Conservation (phyloP, 495 filamentous ascomycete species). For the Hypoxylon trugodes region DNA sequence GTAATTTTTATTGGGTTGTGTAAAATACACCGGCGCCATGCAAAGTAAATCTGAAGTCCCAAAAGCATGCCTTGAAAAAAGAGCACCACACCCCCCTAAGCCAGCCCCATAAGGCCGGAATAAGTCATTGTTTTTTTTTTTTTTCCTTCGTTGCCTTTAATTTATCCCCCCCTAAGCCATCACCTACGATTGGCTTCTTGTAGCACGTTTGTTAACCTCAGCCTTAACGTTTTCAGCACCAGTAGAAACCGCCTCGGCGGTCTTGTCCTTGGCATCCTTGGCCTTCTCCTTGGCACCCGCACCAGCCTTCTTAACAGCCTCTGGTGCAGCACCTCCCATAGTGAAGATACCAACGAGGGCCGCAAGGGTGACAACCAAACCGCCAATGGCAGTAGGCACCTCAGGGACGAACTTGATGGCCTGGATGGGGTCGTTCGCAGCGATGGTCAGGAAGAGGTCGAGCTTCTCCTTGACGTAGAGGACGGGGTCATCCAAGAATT, state of each 20-base stretch:
- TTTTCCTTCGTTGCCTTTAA: neutral
- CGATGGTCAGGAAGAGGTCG: constrained; percentile 84
- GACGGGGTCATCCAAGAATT: constrained; percentile 93
- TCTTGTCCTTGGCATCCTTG: constrained; percentile 80
- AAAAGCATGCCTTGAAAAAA: constrained; percentile 32
- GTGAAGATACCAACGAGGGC: constrained; percentile 68
- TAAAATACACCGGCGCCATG: constrained; percentile 38
- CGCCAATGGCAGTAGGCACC: constrained; percentile 80
- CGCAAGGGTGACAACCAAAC: constrained; percentile 72
- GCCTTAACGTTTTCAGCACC: constrained; percentile 72
- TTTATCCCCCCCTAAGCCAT: neutral
- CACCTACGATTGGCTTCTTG: constrained; percentile 49
- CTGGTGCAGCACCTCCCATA: constrained; percentile 51
- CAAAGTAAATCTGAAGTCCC: constrained; percentile 34
- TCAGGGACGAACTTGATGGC: constrained; percentile 93
- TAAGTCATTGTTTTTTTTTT: constrained; percentile 8
- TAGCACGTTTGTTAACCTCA: constrained; percentile 64
- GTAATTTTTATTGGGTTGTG: constrained; percentile 32
- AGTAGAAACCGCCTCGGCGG: constrained; percentile 70
- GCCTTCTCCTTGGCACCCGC: constrained; percentile 78
- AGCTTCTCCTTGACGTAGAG: constrained; percentile 90
- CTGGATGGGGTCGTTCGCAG: constrained; percentile 85
- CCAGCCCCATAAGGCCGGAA: constrained; percentile 14
- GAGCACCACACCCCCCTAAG: constrained; percentile 9
- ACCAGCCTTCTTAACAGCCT: constrained; percentile 62